Evolutionary conservation across 2,329 filamentous ascomycete species (phyloP).

Genomic region (Achaetomium macrosporum): DNA sequence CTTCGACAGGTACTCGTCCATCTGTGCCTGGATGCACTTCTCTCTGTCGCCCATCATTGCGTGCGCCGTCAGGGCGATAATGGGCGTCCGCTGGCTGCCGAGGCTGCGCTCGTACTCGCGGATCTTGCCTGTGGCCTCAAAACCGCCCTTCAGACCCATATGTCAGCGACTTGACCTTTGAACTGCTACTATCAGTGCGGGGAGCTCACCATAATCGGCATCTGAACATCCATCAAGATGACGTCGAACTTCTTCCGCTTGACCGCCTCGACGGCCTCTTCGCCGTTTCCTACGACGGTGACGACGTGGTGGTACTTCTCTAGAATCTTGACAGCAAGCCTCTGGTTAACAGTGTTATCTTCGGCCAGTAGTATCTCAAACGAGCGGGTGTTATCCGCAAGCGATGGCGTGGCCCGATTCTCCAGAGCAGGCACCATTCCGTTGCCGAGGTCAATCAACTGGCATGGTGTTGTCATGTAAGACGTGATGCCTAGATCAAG

Average conservation of each 20-base stretch:
- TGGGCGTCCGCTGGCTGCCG: conserved; percentile 77
- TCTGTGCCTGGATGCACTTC: conserved; percentile 96
- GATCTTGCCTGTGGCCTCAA: conserved; percentile 95
- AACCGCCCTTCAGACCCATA: conserved; percentile 64
- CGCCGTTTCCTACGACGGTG: conserved; percentile 89
- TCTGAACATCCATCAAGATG: conserved; percentile 98
- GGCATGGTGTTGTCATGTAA: conserved; percentile 96
- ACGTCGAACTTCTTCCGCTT: conserved; percentile 92
- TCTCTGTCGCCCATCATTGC: conserved; percentile 98
- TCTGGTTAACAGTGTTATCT: conserved; percentile 96
- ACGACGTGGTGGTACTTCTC: conserved; percentile 94
- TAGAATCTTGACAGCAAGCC: conserved; percentile 90
- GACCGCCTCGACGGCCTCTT: conserved; percentile 88
- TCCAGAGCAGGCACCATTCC: conserved; percentile 94
- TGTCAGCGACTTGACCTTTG: conserved; percentile 32
- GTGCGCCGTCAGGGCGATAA: conserved; percentile 94
- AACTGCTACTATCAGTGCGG: neutral
- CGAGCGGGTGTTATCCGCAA: conserved; percentile 89
- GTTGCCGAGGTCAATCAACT: conserved; percentile 89
- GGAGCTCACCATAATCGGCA: conserved; percentile 87
- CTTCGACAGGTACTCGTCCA: conserved; percentile 98
- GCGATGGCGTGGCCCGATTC: conserved; percentile 82
- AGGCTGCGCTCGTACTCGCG: conserved; percentile 86
- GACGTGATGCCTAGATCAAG: conserved; percentile 95
- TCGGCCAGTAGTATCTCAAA: conserved; percentile 94